Evolutionary conservation across 495 filamentous ascomycete species (phyloP).

Genomic region (Podospora bellae-mahoneyi): DNA sequence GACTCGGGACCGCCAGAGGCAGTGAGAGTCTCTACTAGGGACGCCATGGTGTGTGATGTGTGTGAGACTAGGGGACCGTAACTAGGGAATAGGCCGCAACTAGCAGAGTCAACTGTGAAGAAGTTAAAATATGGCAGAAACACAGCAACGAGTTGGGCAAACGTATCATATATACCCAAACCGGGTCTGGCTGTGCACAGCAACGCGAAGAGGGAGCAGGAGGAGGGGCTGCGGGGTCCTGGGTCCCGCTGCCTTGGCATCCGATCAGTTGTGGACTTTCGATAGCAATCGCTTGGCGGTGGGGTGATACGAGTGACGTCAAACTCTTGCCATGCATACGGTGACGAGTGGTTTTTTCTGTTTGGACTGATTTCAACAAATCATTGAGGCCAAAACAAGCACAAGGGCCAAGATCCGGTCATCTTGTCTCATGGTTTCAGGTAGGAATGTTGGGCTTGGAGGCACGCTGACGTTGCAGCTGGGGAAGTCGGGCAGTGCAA

Average conservation of each 20-base stretch:
- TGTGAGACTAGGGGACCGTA: neutral
- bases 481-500: neutral
- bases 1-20: conserved; percentile 26
- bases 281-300: conserved; percentile 1
- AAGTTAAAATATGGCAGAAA: neutral
- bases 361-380: neutral
- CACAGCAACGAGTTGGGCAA: neutral
- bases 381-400: neutral
- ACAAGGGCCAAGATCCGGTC: neutral
- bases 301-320: conserved; percentile 6
- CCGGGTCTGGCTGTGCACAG: neutral
- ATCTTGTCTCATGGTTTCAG: neutral
- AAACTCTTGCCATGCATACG: neutral
- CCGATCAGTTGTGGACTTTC: conserved; percentile 1
- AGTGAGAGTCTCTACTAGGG: conserved; percentile 26
- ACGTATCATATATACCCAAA: conserved; percentile 2
- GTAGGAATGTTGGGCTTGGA: neutral
- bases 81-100: neutral
- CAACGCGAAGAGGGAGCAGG: neutral
- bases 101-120: neutral
- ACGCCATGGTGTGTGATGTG: conserved; percentile 20
- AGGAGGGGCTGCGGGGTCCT: conserved; percentile 2
- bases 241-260: neutral
- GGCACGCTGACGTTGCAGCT: neutral
- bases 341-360: neutral